A percentile compares a stretch with the other conserved stretches of the same genome.
Conservation (phyloP, 2,329 filamentous ascomycete genomes). For the Claviceps quebecensis region DNA sequence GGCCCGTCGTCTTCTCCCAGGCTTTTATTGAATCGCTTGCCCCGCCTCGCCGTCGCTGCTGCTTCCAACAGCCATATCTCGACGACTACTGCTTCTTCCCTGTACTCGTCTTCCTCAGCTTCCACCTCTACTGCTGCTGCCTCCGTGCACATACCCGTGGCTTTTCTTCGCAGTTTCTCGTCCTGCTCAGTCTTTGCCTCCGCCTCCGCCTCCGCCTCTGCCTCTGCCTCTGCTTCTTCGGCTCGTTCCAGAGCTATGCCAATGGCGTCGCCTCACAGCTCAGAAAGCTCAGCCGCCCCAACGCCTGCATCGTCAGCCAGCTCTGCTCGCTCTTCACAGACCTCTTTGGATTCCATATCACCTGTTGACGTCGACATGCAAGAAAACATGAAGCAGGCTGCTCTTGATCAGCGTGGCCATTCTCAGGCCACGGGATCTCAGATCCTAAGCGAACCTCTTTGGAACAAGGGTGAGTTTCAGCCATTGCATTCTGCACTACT, state of each 20-base stretch:
- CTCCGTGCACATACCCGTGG: background rate
- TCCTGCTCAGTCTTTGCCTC: background rate
- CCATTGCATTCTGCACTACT: background rate
- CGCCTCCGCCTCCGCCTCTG: too few species aligned
- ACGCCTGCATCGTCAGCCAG: conserved; percentile 37
- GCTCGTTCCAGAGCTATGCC: conserved; percentile 10
- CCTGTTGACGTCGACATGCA: conserved; percentile 44
- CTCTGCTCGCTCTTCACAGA: conserved; percentile 34
- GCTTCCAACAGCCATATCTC: conserved; percentile 3
- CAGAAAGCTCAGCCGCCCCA: conserved; percentile 35
- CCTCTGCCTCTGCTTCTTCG: background rate
- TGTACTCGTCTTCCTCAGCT: conserved; percentile 1
- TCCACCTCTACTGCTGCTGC: background rate
- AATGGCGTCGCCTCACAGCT: conserved; percentile 26
- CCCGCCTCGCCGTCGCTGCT: conserved; percentile 3
- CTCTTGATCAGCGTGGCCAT: conserved; percentile 41
- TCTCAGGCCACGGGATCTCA: conserved; percentile 44
- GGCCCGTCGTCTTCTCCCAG: conserved; percentile 7
- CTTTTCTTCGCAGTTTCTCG: background rate
- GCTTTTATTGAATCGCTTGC: conserved; percentile 8
- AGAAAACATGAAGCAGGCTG: conserved; percentile 45
- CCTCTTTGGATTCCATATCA: conserved; percentile 42
- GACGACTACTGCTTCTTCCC: conserved; percentile 3
- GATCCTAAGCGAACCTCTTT: conserved; percentile 45
- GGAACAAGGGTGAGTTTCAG: conserved; percentile 46